Conservation (phyloP, 495 filamentous ascomycete genomes). For the Talaromyces proteolyticus region DNA sequence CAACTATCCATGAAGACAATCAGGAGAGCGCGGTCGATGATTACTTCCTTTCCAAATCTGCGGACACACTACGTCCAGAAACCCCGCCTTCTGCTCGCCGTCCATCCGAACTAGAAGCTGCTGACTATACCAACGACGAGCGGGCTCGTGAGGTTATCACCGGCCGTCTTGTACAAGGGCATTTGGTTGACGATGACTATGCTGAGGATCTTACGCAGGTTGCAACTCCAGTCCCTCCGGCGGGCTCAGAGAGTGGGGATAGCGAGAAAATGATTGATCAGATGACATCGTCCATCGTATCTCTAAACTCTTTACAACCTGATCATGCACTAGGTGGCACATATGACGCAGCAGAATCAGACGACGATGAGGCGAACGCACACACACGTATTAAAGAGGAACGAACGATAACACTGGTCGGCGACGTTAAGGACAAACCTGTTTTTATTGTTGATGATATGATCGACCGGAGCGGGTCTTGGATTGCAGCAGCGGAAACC, state of each 20-base stretch:
- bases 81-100: constrained; percentile 30
- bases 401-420: constrained; percentile 89
- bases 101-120: constrained; percentile 41
- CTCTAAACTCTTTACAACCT: constrained; percentile 47
- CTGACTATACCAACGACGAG: constrained; percentile 74
- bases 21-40: constrained; percentile 3
- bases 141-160: constrained; percentile 87
- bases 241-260: constrained; percentile 24
- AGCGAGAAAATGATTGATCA: constrained; percentile 44
- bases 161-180: constrained; percentile 87
- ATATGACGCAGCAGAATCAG: constrained; percentile 68
- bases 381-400: constrained; percentile 56
- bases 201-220: constrained; percentile 48
- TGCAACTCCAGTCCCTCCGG: constrained; percentile 56
- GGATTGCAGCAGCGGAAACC: constrained; percentile 98
- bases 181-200: constrained; percentile 92
- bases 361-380: constrained; percentile 85
- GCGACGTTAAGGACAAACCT: constrained; percentile 77
- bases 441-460: constrained; percentile 98
- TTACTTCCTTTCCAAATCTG: constrained; percentile 1
- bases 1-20: no score
- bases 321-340: constrained; percentile 75
- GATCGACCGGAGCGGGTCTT: constrained; percentile 95
- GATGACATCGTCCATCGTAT: constrained; percentile 63
- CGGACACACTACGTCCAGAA: constrained; percentile 23